These are phyloP conservation scores for Xylaria sp. DNA, from an alignment of 2,329 filamentous ascomycete genomes.

Conservation along the genomic window DNA sequence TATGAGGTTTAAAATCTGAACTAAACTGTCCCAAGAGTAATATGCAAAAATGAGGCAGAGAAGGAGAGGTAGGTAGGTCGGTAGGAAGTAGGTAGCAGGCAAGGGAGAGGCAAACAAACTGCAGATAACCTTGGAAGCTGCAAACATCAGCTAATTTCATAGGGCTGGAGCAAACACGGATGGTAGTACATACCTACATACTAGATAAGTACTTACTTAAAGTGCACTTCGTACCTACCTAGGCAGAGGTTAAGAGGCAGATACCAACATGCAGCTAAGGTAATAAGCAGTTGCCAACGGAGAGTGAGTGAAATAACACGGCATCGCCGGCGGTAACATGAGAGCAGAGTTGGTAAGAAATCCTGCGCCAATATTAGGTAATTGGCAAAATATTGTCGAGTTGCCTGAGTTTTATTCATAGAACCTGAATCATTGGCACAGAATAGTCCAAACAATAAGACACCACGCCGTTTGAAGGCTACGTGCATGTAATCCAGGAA, in stretches of 20 bases:
- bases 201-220: no score
- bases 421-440: not conserved
- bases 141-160: not conserved
- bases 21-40: no score
- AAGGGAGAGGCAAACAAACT: not conserved
- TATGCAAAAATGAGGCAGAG: not conserved
- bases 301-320: constrained; percentile 13
- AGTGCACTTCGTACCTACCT: no score
- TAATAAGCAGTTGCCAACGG: constrained; percentile 3
- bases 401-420: not conserved
- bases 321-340: constrained; percentile 22
- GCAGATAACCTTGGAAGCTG: constrained; percentile 1
- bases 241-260: not conserved
- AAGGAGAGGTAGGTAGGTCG: no score
- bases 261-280: not conserved
- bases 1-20: no score
- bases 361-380: not conserved
- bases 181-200: not conserved
- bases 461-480: not conserved
- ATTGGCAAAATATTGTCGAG: not conserved
- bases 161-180: not conserved
- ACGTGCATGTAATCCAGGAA: not conserved
- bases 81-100: no score
- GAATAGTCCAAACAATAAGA: not conserved
- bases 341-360: not conserved